phyloP scores from a whole-genome alignment of 352 stramenopile species.

The Globisporangium cystogenes region DNA sequence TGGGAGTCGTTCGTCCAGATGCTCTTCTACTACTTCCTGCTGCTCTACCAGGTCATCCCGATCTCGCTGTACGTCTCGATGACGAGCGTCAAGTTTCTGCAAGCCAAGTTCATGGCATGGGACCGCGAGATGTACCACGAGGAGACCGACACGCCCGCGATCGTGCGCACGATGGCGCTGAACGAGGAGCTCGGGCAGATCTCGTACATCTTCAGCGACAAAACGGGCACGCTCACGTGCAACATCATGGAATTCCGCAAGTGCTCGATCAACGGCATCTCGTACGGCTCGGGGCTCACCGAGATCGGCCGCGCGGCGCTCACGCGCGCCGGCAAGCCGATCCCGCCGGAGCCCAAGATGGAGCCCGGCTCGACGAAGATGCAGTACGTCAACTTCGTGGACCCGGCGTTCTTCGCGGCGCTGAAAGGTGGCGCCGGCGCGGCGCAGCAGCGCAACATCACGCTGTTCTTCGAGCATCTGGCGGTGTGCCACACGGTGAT shows the following conservation, averaged over 20 bases:
- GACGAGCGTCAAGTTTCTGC: too few relatives aligned
- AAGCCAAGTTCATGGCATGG: too few relatives aligned
- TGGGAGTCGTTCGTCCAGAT: slow-evolving; percentile 67
- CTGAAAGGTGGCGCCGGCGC: too few relatives aligned
- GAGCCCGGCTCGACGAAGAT: slow-evolving; percentile 21
- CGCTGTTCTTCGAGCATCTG: too few relatives aligned
- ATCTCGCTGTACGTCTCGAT: too few relatives aligned
- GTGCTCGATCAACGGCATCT: slow-evolving; percentile 91
- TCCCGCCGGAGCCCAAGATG: slow-evolving; percentile 3
- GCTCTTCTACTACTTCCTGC: too few relatives aligned
- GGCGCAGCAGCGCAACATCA: too few relatives aligned
- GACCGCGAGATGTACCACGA: slow-evolving; percentile 93
- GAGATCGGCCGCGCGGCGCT: slow-evolving; percentile 74
- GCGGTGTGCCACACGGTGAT: too few relatives aligned
- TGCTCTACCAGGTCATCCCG: too few relatives aligned
- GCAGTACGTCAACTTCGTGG: slow-evolving; percentile 81
- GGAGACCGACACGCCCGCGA: slow-evolving; percentile 85
- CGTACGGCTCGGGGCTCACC: slow-evolving; percentile 89
- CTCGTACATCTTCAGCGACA: slow-evolving; percentile 92
- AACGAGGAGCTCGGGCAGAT: slow-evolving; percentile 94
- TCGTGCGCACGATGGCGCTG: slow-evolving; percentile 90
- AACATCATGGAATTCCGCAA: slow-evolving; percentile 98
- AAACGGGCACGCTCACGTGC: slow-evolving; percentile 94
- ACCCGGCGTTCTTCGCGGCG: too few relatives aligned
- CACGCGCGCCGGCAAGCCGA: slow-evolving; percentile 34